Conservation (phyloP, 2,329 filamentous ascomycete genomes). For the Cytospora piceae region DNA sequence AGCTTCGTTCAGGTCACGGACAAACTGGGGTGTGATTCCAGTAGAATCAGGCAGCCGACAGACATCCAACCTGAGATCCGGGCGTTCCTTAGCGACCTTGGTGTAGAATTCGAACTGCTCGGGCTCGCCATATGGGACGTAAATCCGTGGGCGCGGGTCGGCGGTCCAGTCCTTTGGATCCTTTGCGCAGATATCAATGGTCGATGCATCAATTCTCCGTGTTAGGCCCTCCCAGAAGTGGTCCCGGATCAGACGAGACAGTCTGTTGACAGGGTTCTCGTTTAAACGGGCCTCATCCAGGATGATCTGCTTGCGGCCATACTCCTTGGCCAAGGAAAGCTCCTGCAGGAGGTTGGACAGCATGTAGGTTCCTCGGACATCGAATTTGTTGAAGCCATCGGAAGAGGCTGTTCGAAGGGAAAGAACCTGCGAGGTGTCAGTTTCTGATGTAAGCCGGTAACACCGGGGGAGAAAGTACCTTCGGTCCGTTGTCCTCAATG, state of each 20-base stretch:
- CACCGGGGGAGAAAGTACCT: slow-evolving; percentile 54
- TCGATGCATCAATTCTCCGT: slow-evolving; percentile 84
- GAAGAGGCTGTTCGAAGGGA: slow-evolving; percentile 84
- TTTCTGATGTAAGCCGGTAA: not conserved
- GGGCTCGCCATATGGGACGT: slow-evolving; percentile 81
- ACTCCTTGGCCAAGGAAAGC: slow-evolving; percentile 87
- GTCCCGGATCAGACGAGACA: slow-evolving; percentile 83
- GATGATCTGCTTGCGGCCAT: slow-evolving; percentile 85
- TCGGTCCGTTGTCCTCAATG: slow-evolving; percentile 92
- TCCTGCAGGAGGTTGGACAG: slow-evolving; percentile 96
- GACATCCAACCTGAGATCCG: slow-evolving; percentile 87
- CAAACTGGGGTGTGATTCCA: slow-evolving; percentile 77
- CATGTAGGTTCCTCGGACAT: slow-evolving; percentile 96
- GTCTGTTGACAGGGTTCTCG: slow-evolving; percentile 89
- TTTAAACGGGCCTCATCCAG: slow-evolving; percentile 89
- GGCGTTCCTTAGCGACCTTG: slow-evolving; percentile 74
- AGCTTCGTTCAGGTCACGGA: slow-evolving; percentile 81
- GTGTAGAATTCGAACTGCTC: slow-evolving; percentile 91
- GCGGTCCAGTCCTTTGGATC: slow-evolving; percentile 97
- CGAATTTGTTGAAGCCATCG: slow-evolving; percentile 83
- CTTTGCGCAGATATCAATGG: slow-evolving; percentile 80
- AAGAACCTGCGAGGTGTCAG: slow-evolving; percentile 61
- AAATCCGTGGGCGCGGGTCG: slow-evolving; percentile 88
- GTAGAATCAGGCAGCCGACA: slow-evolving; percentile 67
- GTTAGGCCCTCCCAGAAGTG: slow-evolving; percentile 94